Evolutionary conservation across 2,329 filamentous ascomycete species (phyloP).

Genomic region (Zasmidium cellare): DNA sequence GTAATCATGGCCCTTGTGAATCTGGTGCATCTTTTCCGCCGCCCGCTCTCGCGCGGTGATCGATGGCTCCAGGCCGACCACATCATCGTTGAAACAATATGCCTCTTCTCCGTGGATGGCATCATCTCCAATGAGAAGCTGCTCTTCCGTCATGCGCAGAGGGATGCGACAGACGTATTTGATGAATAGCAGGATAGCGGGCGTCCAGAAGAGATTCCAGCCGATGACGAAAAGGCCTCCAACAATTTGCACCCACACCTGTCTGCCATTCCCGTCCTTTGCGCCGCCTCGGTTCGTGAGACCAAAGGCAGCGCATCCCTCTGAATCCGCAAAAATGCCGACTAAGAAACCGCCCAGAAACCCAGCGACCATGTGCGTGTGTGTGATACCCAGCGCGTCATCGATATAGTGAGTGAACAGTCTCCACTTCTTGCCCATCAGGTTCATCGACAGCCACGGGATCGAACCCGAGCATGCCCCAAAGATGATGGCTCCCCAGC

Average conservation of each 20-base stretch:
- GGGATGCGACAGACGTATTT: constrained; percentile 51
- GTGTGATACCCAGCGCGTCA: constrained; percentile 53
- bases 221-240: constrained; percentile 52
- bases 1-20: constrained; percentile 8
- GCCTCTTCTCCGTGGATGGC: constrained; percentile 51
- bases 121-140: constrained; percentile 49
- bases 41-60: constrained; percentile 4
- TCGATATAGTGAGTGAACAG: constrained; percentile 60
- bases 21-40: constrained; percentile 10
- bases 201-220: constrained; percentile 54
- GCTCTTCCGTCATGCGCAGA: constrained; percentile 49
- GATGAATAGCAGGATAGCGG: constrained; percentile 52
- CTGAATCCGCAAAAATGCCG: constrained; percentile 49
- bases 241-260: constrained; percentile 53
- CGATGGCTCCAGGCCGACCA: constrained; percentile 19
- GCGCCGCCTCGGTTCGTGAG: constrained; percentile 49
- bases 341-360: constrained; percentile 48
- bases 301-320: constrained; percentile 50
- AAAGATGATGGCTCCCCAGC: constrained; percentile 53
- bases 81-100: constrained; percentile 30
- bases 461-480: constrained; percentile 47
- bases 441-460: constrained; percentile 53
- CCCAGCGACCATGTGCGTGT: constrained; percentile 52
- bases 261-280: constrained; percentile 52
- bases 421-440: constrained; percentile 48